phyloP scores from a whole-genome alignment of 768 basidiomycete genomes.

The Piloderma croceum region DNA sequence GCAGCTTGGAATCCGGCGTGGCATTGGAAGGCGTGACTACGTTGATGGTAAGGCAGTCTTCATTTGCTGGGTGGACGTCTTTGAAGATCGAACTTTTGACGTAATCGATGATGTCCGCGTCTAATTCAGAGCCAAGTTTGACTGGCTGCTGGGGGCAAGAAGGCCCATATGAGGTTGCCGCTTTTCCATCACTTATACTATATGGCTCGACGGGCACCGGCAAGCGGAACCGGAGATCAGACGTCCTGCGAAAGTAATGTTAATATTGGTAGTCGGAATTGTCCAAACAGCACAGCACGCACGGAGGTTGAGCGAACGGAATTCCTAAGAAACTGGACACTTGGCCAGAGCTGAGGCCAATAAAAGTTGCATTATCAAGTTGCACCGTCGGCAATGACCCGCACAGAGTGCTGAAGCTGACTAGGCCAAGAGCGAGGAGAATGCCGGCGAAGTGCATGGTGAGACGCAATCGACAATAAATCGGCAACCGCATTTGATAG shows the following conservation, averaged over 20 bases:
- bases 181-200: conserved; percentile 27
- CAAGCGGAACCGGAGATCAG: conserved; percentile 37
- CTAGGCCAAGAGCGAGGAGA: too few species aligned
- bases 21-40: conserved; percentile 41
- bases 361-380: conserved; percentile 41
- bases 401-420: too few species aligned
- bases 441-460: too few species aligned
- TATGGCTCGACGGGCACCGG: conserved; percentile 35
- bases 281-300: conserved; percentile 10
- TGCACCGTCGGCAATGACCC: conserved; percentile 36
- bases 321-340: conserved; percentile 45
- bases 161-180: conserved; percentile 36
- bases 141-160: conserved; percentile 44
- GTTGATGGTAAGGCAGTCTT: conserved; percentile 53
- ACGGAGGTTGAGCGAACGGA: conserved; percentile 55
- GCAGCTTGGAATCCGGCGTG: conserved; percentile 38
- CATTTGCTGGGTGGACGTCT: conserved; percentile 28
- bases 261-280: too few species aligned
- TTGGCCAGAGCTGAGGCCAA: conserved; percentile 29
- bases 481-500: too few species aligned
- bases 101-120: conserved; percentile 29
- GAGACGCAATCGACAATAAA: too few species aligned
- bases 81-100: conserved; percentile 27
- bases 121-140: conserved; percentile 27
- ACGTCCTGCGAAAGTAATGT: conserved; percentile 24